Evolutionary conservation across 2,329 filamentous ascomycete species (phyloP).

Genomic region (Macrophomina phaseolina): DNA sequence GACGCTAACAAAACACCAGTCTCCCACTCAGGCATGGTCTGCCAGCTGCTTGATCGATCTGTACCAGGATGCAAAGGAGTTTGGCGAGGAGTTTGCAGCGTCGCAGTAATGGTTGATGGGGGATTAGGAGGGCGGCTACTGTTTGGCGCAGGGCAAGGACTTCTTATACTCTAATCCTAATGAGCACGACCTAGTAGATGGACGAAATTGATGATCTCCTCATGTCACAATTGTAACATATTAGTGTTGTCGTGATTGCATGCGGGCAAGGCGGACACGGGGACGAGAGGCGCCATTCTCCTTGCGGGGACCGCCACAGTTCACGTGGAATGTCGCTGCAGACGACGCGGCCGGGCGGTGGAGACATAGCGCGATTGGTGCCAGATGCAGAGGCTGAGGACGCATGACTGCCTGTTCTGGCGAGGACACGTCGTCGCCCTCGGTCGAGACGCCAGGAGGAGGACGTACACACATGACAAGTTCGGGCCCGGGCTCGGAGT

Average conservation of each 20-base stretch:
- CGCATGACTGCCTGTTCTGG: not conserved
- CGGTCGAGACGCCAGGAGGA: too few relatives aligned
- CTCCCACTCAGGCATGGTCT: slow-evolving; percentile 95
- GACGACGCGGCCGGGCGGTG: not conserved
- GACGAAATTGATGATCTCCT: slow-evolving; percentile 3
- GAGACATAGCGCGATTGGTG: not conserved
- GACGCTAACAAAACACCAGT: slow-evolving; percentile 58
- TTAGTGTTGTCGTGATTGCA: not conserved
- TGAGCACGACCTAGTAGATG: slow-evolving; percentile 11
- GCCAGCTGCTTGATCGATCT: slow-evolving; percentile 92
- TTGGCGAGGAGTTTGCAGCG: slow-evolving; percentile 29
- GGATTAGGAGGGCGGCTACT: not conserved
- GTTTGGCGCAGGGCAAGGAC: slow-evolving; percentile 1
- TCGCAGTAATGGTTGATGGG: slow-evolving; percentile 1
- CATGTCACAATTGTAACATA: not conserved
- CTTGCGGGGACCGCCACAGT: not conserved
- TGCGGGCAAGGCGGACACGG: not conserved
- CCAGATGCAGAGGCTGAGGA: not conserved
- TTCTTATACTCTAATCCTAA: slow-evolving; percentile 18
- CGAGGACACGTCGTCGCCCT: too few relatives aligned
- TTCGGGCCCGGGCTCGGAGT: not conserved
- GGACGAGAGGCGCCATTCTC: not conserved
- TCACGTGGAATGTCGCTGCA: not conserved
- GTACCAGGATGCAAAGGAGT: slow-evolving; percentile 82
- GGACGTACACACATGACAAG: too few relatives aligned